These are phyloP conservation scores for Tetrapisispora taiwanensis DNA, from an alignment of 805 yeast species.

Conservation along the genomic window DNA sequence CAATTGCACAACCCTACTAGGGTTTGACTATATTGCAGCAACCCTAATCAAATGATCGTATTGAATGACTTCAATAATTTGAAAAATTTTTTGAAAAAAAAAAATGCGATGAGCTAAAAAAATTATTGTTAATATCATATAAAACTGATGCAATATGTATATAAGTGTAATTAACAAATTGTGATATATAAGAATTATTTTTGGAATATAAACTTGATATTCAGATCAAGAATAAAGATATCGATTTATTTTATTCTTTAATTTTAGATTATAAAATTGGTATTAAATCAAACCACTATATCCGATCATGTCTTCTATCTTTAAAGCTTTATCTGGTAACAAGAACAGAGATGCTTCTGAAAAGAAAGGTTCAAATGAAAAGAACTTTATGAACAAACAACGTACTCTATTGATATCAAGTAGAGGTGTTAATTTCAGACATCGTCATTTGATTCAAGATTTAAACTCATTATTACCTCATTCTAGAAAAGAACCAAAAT, in stretches of 20 bases:
- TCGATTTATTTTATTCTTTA: too few species aligned
- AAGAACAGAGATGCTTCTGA: slow-evolving; percentile 21
- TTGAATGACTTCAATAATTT: background rate
- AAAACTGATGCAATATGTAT: too few species aligned
- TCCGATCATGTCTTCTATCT: slow-evolving; percentile 56
- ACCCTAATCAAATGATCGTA: too few species aligned
- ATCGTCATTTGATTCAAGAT: slow-evolving; percentile 86
- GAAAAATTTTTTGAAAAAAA: slow-evolving; percentile 8
- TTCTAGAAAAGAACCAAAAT: slow-evolving; percentile 90
- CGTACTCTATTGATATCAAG: slow-evolving; percentile 83
- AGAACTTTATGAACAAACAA: slow-evolving; percentile 71
- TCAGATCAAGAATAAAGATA: too few species aligned
- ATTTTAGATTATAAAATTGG: background rate
- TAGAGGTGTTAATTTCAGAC: slow-evolving; percentile 90
- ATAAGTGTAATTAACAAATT: too few species aligned
- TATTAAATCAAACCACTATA: background rate
- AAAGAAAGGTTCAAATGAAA: slow-evolving; percentile 31
- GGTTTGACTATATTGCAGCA: too few species aligned
- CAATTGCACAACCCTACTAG: too few species aligned
- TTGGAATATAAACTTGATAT: too few species aligned
- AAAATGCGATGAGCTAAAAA: slow-evolving; percentile 9
- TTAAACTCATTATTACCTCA: slow-evolving; percentile 76
- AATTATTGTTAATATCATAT: background rate
- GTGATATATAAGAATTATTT: too few species aligned
- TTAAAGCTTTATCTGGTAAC: slow-evolving; percentile 53